These are phyloP conservation scores for Chaetomium sp. DNA, from an alignment of 2,329 filamentous ascomycete species.

Conservation along the genomic window DNA sequence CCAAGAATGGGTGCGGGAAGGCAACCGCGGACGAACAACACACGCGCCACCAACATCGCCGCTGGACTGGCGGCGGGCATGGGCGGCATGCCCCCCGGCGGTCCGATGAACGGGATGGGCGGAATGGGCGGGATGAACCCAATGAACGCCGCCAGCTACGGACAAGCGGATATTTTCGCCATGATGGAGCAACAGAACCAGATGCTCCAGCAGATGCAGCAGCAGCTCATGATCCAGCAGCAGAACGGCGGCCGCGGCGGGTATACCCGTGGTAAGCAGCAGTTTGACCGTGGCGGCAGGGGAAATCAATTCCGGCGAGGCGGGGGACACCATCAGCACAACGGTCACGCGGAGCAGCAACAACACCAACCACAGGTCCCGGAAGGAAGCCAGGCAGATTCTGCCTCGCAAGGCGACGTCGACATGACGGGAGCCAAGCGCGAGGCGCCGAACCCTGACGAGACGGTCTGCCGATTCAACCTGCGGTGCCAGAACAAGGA, in stretches of 20 bases:
- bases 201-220: slow-evolving; percentile 77
- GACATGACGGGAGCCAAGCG: slow-evolving; percentile 60
- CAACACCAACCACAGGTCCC: slow-evolving; percentile 40
- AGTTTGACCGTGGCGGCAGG: slow-evolving; percentile 73
- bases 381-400: slow-evolving; percentile 42
- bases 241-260: slow-evolving; percentile 41
- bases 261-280: slow-evolving; percentile 57
- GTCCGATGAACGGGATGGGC: slow-evolving; percentile 43
- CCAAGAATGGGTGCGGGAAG: slow-evolving; percentile 59
- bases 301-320: slow-evolving; percentile 56
- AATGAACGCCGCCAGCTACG: slow-evolving; percentile 39
- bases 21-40: slow-evolving; percentile 55
- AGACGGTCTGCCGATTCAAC: slow-evolving; percentile 86
- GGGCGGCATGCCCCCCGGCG: slow-evolving; percentile 44
- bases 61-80: slow-evolving; percentile 53
- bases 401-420: slow-evolving; percentile 51
- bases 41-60: slow-evolving; percentile 53
- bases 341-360: slow-evolving; percentile 40
- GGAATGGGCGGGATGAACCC: slow-evolving; percentile 37
- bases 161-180: slow-evolving; percentile 62
- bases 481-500: slow-evolving; percentile 83
- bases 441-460: slow-evolving; percentile 60
- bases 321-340: slow-evolving; percentile 47
- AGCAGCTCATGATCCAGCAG: slow-evolving; percentile 55
- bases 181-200: slow-evolving; percentile 87